Percentiles rank a stretch among this genome's conserved stretches.
These are phyloP conservation scores for Fagopyrum esculentum DNA, from an alignment of 148 eudicot species.

Conservation along the genomic window DNA sequence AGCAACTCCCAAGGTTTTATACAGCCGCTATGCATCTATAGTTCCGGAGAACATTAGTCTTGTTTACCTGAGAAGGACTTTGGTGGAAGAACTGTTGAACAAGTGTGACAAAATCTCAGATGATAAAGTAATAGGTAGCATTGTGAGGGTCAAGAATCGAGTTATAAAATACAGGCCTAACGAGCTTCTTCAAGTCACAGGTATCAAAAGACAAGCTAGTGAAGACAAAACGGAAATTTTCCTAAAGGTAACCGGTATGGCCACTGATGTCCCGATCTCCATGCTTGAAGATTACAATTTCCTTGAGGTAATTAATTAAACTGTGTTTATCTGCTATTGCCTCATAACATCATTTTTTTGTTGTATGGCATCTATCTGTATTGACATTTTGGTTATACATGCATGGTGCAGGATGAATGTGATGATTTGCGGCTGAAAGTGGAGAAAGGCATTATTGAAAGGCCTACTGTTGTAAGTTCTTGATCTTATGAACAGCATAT, in stretches of 20 bases:
- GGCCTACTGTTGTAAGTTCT: slow-evolving; percentile 51
- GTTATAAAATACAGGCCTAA: slow-evolving; percentile 6
- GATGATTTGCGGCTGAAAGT: slow-evolving; percentile 38
- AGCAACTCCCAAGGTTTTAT: slow-evolving; percentile 17
- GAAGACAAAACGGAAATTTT: slow-evolving; percentile 28
- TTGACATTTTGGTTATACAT: slow-evolving; percentile 5
- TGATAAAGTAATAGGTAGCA: slow-evolving; percentile 63
- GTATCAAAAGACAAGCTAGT: slow-evolving; percentile 40
- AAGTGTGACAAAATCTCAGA: slow-evolving; percentile 45
- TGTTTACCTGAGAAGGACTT: slow-evolving; percentile 65
- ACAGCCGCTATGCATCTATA: slow-evolving; percentile 50
- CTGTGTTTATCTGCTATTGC: not conserved
- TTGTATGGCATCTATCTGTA: not conserved
- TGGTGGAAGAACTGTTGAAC: slow-evolving; percentile 48
- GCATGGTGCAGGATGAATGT: slow-evolving; percentile 56
- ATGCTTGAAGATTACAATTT: slow-evolving; percentile 71
- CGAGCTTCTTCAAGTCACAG: slow-evolving; percentile 74
- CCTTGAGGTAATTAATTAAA: slow-evolving; percentile 43
- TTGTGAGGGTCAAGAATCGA: slow-evolving; percentile 55
- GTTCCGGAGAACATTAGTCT: slow-evolving; percentile 58
- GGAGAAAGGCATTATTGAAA: slow-evolving; percentile 38
- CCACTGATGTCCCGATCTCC: slow-evolving; percentile 36
- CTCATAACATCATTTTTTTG: not conserved
- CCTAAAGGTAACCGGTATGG: slow-evolving; percentile 43
- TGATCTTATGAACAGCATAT: not conserved